Base-by-base conservation (phyloP, 2,329 filamentous ascomycete species). In the Ilyonectria robusta region DNA sequence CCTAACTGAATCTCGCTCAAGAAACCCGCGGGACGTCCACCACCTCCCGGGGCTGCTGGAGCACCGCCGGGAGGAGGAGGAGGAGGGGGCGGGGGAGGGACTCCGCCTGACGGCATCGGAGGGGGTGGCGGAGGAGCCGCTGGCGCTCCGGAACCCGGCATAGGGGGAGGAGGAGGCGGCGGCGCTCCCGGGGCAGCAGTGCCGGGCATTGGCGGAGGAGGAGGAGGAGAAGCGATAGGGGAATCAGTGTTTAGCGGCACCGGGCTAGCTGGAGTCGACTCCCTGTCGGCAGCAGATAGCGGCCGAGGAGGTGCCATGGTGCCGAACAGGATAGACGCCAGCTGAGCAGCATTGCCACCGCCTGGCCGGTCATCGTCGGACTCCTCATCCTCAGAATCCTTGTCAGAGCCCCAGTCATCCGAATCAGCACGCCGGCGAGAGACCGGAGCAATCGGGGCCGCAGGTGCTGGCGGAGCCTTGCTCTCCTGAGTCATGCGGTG, bases 231-330 rank as follows among this genome's bases (percentile, higher is more conserved):
- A 44, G 78, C 82, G 53, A 77, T 83, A 64, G 78, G 82, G 64
- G 80, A 81, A 66, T 81, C 83, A 75, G 75, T 83, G 54, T 72
- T 81, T 10, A 78, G 78, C 8, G 80, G 78, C n/a, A 76, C 78
- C 37, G 81, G 80, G 63, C 80, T 82, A 8, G 76, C 70, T 17
- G 83, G 78, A 19, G 83, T 78, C 9, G 84, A 84, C 74, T 93
- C 93, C 71, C 93, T 91, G 61, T 93, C 94, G 79, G 93, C 90
- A 7, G 94, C 92, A 21, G 94, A 97, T 50, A 98, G 83, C 33
- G 95, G 95, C 58, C 95, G 91, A 15, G 96, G 95, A 44, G 96
- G 95, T 10, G 89, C 95, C 95, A 99, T 98, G 58, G 95, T 97
- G 66, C 96, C 95, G 79, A 99, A 99, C 21, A 99, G 87, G 67